These are phyloP conservation scores for Pythium brachiatum DNA, from an alignment of 352 stramenopile species.

Conservation along the genomic window DNA sequence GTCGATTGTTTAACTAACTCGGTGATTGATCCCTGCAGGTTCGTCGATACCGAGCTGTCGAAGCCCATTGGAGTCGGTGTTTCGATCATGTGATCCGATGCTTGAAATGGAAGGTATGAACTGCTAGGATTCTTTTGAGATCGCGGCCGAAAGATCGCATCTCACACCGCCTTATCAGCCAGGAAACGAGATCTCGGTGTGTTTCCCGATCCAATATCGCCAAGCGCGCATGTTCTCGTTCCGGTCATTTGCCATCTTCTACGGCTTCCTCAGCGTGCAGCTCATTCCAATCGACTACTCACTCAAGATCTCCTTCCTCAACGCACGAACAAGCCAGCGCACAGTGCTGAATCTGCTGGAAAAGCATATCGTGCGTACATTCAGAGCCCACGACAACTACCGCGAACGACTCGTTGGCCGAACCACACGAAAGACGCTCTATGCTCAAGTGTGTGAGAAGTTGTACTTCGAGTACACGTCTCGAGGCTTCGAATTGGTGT, in stretches of 20 bases:
- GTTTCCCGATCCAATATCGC: slow-evolving; percentile 34
- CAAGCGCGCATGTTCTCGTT: slow-evolving; percentile 34
- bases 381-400: slow-evolving; percentile 11
- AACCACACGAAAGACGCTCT: slow-evolving; percentile 19
- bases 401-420: slow-evolving; percentile 13
- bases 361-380: slow-evolving; percentile 13
- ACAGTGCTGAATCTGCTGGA: slow-evolving; percentile 16
- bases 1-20: too few species aligned
- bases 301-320: slow-evolving; percentile 27
- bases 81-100: slow-evolving; percentile 20
- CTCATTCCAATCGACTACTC: slow-evolving; percentile 27
- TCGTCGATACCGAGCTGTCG: slow-evolving; percentile 25
- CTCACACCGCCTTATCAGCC: not conserved
- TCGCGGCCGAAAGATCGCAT: too few species aligned
- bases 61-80: slow-evolving; percentile 27
- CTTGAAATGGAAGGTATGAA: slow-evolving; percentile 30
- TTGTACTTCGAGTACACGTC: slow-evolving; percentile 48
- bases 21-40: slow-evolving; percentile 9
- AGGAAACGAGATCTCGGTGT: slow-evolving; percentile 13
- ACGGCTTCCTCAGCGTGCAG: slow-evolving; percentile 30
- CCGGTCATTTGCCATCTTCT: slow-evolving; percentile 33
- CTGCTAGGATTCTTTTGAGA: too few species aligned
- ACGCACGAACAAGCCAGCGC: slow-evolving; percentile 12
- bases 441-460: slow-evolving; percentile 29
- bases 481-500: slow-evolving; percentile 40